Base-by-base conservation (phyloP, 306 rosid species). In the Cucumis hystrix region DNA sequence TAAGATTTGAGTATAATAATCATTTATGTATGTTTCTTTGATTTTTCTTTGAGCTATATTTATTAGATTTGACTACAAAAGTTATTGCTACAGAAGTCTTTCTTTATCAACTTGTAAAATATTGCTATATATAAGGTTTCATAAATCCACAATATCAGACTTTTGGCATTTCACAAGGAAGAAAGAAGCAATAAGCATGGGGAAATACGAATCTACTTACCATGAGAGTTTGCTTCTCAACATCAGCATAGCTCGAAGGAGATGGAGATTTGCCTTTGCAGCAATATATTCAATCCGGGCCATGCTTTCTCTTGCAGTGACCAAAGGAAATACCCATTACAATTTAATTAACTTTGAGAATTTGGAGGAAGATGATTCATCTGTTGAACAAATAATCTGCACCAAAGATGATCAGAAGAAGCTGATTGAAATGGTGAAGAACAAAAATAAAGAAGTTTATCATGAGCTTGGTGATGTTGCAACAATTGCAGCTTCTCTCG, bases 261-360 rank as follows among this genome's bases (percentile, higher is more conserved):
- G 92, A 14, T 88, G 92, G 96, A 89, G 96, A 77, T 84, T 85
- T 70, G 96, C 92, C 2, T 90, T 58, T 10, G 69, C 83, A 2
- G 86, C 87, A 11, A 86, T 91, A 62, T 88, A 83, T 65, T 87
- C 93, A 54, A 77, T 83, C 40, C 54, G 90, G 78, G 91, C 80
- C 54, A 82, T 87, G 86, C 79, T 86, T 59, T 81, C 90, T 43
- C 81, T 91, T 41, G 86, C 89, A 35, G 65, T 83, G 56, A 77
- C 81, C 58, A 87, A 78, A 77, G 79, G 65, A 77, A 83, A 79
- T 28, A 61, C 51, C 35, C 37, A 45, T 76, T 21, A 80, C 18
- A 79, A 11, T 12, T 59, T 12, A 33, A 7, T 16, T 41, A 59
- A 18, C 79, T 59, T 23, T 12, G 23, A 40, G 52, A 76, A 39